Conservation (phyloP, 2,329 filamentous ascomycete species). For the Xylaria sp. region DNA sequence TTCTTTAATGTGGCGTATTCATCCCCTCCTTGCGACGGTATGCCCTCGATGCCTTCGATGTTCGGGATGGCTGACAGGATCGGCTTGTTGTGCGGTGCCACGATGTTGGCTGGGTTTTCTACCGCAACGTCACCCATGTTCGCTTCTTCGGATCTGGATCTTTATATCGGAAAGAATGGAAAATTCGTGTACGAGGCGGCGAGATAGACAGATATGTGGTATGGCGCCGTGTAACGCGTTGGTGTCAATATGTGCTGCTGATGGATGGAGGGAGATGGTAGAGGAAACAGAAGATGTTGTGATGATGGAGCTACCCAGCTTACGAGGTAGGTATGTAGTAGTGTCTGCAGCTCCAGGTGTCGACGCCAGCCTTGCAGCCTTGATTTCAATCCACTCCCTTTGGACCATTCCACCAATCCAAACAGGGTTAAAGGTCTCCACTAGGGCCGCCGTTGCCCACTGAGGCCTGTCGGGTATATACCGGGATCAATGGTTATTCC, state of each 20-base stretch:
- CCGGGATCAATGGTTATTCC: too few relatives aligned
- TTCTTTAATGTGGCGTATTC: conserved; percentile 97
- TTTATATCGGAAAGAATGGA: background rate
- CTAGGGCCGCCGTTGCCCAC: too few relatives aligned
- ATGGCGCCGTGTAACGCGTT: background rate
- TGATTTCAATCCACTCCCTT: conserved; percentile 9
- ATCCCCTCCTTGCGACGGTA: conserved; percentile 79
- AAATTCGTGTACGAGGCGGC: background rate
- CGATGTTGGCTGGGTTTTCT: conserved; percentile 75
- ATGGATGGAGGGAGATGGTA: conserved; percentile 5
- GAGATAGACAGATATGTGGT: background rate
- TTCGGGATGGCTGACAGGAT: conserved; percentile 81
- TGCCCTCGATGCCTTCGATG: conserved; percentile 86
- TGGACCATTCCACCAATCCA: conserved; percentile 10
- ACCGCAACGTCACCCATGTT: conserved; percentile 86
- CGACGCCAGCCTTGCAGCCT: conserved; percentile 39
- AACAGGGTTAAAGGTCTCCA: conserved; percentile 25
- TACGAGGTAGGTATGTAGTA: conserved; percentile 11
- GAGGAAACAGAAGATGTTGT: conserved; percentile 6
- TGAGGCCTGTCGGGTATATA: too few relatives aligned
- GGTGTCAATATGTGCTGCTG: conserved; percentile 2
- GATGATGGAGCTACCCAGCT: conserved; percentile 3
- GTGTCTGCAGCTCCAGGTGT: conserved; percentile 13
- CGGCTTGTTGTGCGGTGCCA: conserved; percentile 80
- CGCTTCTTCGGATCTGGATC: conserved; percentile 13